Percentiles rank a stretch among this genome's conserved stretches.
phyloP scores from a whole-genome alignment of 2,329 filamentous ascomycete genomes.

The Ophiosphaerella narmari region DNA sequence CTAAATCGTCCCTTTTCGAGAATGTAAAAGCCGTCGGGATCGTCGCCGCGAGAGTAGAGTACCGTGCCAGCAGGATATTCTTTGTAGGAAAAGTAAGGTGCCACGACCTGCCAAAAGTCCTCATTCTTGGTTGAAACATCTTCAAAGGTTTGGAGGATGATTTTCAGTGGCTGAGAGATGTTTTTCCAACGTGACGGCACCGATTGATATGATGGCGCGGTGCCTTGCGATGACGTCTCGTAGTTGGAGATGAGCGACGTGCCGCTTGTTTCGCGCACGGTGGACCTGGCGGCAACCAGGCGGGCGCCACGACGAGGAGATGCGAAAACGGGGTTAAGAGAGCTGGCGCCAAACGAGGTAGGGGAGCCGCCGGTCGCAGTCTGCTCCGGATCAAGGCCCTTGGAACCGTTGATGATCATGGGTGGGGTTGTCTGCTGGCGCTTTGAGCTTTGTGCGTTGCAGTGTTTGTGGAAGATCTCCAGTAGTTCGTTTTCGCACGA shows the following conservation, averaged over 20 bases:
- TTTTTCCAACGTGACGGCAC: conserved; percentile 71
- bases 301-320: conserved; percentile 82
- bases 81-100: conserved; percentile 73
- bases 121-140: conserved; percentile 83
- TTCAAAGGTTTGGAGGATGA: conserved; percentile 95
- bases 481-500: conserved; percentile 94
- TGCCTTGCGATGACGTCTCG: conserved; percentile 15
- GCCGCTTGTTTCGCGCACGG: conserved; percentile 63
- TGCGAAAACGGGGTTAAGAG: conserved; percentile 63
- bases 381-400: conserved; percentile 12
- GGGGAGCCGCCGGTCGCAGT: conserved; percentile 26
- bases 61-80: conserved; percentile 71
- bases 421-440: conserved; percentile 49
- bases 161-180: conserved; percentile 86
- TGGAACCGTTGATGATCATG: conserved; percentile 35
- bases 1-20: conserved; percentile 87
- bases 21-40: conserved; percentile 84
- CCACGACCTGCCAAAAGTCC: conserved; percentile 90
- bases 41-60: conserved; percentile 76
- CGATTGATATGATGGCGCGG: conserved; percentile 7
- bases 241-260: conserved; percentile 14
- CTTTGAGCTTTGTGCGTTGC: conserved; percentile 40
- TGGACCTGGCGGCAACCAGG: conserved; percentile 75
- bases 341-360: conserved; percentile 32
- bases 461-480: conserved; percentile 60